Evolutionary conservation across 2,329 filamentous ascomycete species (phyloP), one percentile per base, ranked within the genome.

Genomic region (Alternaria viburni): DNA sequence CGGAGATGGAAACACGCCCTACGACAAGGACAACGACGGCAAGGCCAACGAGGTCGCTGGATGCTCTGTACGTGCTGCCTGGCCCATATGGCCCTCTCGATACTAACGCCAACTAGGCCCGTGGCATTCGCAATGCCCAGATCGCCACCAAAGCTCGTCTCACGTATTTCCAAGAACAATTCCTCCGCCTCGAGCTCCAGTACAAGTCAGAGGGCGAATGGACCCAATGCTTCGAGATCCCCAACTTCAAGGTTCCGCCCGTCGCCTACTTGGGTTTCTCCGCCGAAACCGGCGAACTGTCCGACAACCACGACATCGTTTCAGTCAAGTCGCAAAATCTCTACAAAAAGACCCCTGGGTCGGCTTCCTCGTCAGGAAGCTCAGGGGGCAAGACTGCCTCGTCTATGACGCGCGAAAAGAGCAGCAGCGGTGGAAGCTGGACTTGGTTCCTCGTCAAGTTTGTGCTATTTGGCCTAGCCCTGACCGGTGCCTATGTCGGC

Each of bases 241-340:
- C 80, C 41, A 79, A 86, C 61, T 85, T 90, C 73, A 90, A 92
- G 73, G 91, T 99, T 69, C 96, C 96, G n/a, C 83, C 85, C 10
- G 86, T 89, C 57, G 83, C 87, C 26, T 90, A 90, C 78, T 81
- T 90, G 6, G 88, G 88, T 67, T 88, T 90, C 82, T 86, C 88
- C 72, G 91, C 93, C 60, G 95, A 98, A 85, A 98, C 96, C 15
- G 96, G 96, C 76, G 95, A 99, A 84, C 88, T 99, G 69, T 93
- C 90, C 81, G 96, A 99, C 83, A 97, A 97, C 86, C 95, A 97
- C 86, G 96, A 99, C 82, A 96, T 99, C 80, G 89, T 98, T 78
- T 91, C 89, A 54, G 87, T 99, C 73, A 86, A 89, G 68, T 90
- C 95, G 61, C 91, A 91, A 85, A 99, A 97, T 81, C 84, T 99